Evolutionary conservation across 2,329 filamentous ascomycete genomes (phyloP).

Genomic region (Stagonosporopsis vannaccii): DNA sequence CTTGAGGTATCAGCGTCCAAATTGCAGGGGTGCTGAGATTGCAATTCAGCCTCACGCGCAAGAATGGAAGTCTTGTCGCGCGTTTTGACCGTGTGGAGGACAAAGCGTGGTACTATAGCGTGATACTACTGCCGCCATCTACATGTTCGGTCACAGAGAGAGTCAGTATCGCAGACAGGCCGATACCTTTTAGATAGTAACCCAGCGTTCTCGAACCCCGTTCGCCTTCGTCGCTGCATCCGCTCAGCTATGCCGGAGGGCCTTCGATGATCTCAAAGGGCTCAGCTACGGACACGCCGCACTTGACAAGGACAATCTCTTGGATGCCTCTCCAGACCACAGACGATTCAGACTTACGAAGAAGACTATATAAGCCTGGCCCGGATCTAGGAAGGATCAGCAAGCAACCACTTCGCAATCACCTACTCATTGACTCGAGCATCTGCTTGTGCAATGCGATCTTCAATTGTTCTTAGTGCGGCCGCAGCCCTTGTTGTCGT

Average conservation of each 20-base stretch:
- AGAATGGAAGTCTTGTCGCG: neutral
- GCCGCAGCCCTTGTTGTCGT: neutral
- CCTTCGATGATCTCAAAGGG: neutral
- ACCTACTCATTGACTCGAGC: neutral
- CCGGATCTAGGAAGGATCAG: neutral
- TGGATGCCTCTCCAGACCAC: neutral
- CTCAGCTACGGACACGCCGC: neutral
- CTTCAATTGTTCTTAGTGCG: neutral
- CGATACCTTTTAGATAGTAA: neutral
- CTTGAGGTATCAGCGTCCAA: neutral
- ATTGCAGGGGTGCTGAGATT: neutral
- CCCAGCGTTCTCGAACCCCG: neutral
- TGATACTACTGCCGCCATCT: neutral
- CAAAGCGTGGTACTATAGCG: neutral
- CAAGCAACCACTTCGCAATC: neutral
- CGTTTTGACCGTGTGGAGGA: neutral
- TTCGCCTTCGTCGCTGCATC: neutral
- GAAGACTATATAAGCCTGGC: neutral
- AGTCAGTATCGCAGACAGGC: neutral
- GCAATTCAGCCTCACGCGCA: neutral
- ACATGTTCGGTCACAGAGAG: neutral
- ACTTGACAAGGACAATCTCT: neutral
- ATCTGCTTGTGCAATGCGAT: neutral
- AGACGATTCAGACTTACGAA: neutral
- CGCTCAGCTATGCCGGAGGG: neutral